Conservation (phyloP, 108 stramenopile species). For the Pseudonitzschia pungens region DNA sequence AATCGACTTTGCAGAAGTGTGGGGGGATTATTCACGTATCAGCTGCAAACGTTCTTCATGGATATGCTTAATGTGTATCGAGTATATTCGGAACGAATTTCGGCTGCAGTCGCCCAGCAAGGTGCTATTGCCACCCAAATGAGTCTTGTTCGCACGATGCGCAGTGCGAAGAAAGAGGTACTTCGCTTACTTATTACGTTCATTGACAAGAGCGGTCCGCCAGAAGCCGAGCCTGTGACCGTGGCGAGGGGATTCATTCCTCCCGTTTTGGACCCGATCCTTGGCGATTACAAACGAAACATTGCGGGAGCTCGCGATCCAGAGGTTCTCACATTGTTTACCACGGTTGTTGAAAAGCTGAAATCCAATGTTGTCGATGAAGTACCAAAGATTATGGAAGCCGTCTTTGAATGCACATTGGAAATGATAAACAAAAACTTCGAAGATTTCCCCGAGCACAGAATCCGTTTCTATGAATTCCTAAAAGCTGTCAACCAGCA, state of each 20-base stretch:
- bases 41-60: constrained; percentile 92
- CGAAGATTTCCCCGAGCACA: constrained; percentile 98
- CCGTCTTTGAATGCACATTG: constrained; percentile 96
- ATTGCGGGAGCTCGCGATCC: constrained; percentile 94
- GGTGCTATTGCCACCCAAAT: constrained; percentile 89
- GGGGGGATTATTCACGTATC: constrained; percentile 92
- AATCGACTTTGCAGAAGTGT: constrained; percentile 87
- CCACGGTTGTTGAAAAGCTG: constrained; percentile 90
- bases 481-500: constrained; percentile 87
- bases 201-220: constrained; percentile 92
- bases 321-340: constrained; percentile 92
- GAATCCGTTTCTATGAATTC: constrained; percentile 96
- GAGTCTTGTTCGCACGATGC: constrained; percentile 90
- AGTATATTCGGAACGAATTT: constrained; percentile 94
- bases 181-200: constrained; percentile 90
- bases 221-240: constrained; percentile 87
- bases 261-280: constrained; percentile 94
- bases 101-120: constrained; percentile 85
- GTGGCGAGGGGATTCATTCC: constrained; percentile 94
- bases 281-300: constrained; percentile 93
- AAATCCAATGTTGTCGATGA: constrained; percentile 80
- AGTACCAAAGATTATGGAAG: constrained; percentile 96
- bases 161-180: constrained; percentile 96
- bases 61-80: constrained; percentile 98
- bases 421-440: constrained; percentile 99